Evolutionary conservation across 257 asterid genomes (phyloP), one percentile per base, ranked within the genome.

Genomic region (Salvia rosmarinus): DNA sequence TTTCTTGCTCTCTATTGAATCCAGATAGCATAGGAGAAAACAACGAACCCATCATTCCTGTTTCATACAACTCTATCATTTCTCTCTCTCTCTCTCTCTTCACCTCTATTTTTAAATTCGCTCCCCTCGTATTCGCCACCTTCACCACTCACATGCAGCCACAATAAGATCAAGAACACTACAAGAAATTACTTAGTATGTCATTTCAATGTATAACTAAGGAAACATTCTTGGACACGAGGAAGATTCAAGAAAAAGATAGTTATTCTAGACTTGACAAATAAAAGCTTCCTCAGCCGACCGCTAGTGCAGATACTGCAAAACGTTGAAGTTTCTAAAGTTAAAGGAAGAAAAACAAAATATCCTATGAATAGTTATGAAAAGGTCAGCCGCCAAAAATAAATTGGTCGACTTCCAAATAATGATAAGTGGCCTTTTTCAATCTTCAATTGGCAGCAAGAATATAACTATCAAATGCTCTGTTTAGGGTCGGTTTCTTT

Each of bases 71-170:
- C 52, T 55, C 49, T 25, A 37, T 19, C 68, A 20, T 9, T n/a
- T 9, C 4, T 6, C 30, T 25, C 11, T 20, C 28, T 11, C 7
- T 40, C 20, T 14, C 62, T 5, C 9, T 20, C 25, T 8, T 28
- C 32, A 8, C 59, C 49, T 25, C 30, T 40, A 37, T 16, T 19
- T 32, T 37, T 50, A 12, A 60, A 51, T 14, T 69, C 37, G 35
- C 37, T 63, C 16, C 74, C 20, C 46, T 58, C 55, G 37, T 56
- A 70, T 67, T 72, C 66, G 73, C 84, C 84, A 75, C 76, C 65
- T 75, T 72, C 65, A 66, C 58, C 49, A 34, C 70, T 64, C 79
- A 64, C 76, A 42, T 59, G 52, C 13, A 11, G 19, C 32, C 42
- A n/a, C 3, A 28, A 3, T 14, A 34, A 67, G 30, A 10, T 7